Percentiles rank a stretch among this genome's conserved stretches.
Conservation (phyloP, 2,329 filamentous ascomycete genomes). For the Zasmidium cellare region DNA sequence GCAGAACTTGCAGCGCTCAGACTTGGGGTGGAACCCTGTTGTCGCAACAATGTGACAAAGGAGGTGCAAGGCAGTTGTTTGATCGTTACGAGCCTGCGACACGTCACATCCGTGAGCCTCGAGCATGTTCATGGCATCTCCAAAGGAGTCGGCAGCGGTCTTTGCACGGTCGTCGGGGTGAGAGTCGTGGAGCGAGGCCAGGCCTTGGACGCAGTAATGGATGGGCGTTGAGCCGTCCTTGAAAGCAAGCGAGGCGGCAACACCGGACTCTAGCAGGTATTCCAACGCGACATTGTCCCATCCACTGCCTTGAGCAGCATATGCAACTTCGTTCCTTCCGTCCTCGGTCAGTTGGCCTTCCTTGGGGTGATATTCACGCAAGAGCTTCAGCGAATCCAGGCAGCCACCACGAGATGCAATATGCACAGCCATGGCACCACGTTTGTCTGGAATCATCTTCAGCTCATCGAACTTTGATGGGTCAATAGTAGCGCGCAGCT, state of each 20-base stretch:
- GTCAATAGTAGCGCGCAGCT: neutral
- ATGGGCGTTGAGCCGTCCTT: neutral
- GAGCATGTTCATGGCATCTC: neutral
- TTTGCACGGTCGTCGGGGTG: neutral
- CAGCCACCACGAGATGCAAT: neutral
- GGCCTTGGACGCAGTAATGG: neutral
- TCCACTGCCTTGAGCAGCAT: neutral
- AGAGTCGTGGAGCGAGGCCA: neutral
- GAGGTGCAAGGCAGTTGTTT: neutral
- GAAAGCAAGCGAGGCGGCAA: neutral
- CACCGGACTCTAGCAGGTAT: neutral
- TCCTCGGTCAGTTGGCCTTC: neutral
- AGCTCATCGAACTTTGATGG: neutral
- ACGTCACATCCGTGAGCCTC: neutral
- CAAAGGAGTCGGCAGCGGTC: neutral
- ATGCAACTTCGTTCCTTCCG: neutral
- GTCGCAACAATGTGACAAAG: neutral
- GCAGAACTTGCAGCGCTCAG: neutral
- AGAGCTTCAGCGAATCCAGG: neutral
- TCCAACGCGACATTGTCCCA: neutral
- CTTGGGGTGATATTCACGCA: neutral
- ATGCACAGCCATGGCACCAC: neutral
- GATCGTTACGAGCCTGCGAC: neutral
- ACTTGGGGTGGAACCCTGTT: neutral
- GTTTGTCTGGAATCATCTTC: neutral